Conservation (phyloP, 768 basidiomycete species). For the Termitomyces eurrhizus region DNA sequence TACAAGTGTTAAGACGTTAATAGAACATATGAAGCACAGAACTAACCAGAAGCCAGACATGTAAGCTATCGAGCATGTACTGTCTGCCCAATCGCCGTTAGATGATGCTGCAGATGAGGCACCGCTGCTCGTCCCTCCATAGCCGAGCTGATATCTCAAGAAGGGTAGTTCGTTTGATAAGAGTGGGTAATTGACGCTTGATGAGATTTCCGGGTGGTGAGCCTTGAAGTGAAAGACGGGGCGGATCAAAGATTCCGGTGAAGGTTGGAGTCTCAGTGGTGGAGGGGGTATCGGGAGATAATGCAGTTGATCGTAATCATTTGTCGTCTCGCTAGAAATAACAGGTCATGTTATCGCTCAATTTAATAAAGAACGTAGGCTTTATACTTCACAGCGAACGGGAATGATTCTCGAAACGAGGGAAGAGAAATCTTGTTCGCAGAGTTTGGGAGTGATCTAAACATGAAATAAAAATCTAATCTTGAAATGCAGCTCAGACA, state of each 20-base stretch:
- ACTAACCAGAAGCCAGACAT: slow-evolving; percentile 10
- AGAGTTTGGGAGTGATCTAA: neutral
- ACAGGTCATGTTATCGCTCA: neutral
- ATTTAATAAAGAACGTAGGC: neutral
- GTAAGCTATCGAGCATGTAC: neutral
- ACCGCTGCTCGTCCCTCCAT: neutral
- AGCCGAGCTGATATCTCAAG: neutral
- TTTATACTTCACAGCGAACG: slow-evolving; percentile 10
- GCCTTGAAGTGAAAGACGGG: neutral
- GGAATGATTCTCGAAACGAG: slow-evolving; percentile 18
- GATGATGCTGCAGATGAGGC: slow-evolving; percentile 8
- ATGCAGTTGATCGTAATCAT: neutral
- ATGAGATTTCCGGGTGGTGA: no score
- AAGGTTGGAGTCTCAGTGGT: neutral
- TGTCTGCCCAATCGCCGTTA: slow-evolving; percentile 1
- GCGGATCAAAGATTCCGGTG: neutral
- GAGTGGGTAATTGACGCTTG: neutral
- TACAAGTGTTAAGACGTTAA: neutral
- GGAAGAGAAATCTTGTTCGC: slow-evolving; percentile 10
- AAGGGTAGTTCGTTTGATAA: neutral
- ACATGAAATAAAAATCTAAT: neutral
- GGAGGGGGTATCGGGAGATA: neutral
- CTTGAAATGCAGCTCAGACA: neutral
- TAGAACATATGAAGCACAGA: neutral
- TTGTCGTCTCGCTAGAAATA: neutral